A percentile compares a stretch with the other conserved stretches of the same genome.
Conservation (phyloP, 345 rosid species). For the Microthlaspi erraticum region DNA sequence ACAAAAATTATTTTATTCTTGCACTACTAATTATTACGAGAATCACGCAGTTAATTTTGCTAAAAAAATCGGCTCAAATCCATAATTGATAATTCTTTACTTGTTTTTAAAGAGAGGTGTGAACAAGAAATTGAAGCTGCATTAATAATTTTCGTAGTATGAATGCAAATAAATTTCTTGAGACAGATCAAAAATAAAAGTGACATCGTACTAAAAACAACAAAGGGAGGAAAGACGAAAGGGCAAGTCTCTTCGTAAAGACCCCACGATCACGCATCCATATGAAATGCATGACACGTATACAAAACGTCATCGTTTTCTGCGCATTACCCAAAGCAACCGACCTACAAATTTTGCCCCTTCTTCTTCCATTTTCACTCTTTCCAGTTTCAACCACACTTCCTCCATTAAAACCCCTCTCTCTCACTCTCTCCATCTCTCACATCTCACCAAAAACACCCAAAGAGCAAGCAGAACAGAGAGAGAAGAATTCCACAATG, state of each 20-base stretch:
- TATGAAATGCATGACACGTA: conserved; percentile 41
- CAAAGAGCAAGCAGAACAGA: conserved; percentile 1
- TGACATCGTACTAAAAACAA: not conserved
- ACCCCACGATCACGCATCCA: conserved; percentile 44
- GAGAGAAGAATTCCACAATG: conserved; percentile 12
- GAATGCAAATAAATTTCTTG: conserved; percentile 1
- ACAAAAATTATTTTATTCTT: no score
- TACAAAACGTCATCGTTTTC: conserved; percentile 39
- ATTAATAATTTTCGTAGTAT: not conserved
- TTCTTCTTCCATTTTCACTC: not conserved
- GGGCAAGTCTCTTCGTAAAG: conserved; percentile 32
- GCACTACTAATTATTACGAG: no score
- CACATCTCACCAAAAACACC: not conserved
- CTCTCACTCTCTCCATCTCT: not conserved
- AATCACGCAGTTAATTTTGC: no score
- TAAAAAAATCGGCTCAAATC: no score
- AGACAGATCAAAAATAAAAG: not conserved
- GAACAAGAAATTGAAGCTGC: not conserved
- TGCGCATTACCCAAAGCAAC: conserved; percentile 20
- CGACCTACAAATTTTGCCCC: conserved; percentile 32
- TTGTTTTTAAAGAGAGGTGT: no score
- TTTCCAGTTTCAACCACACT: not conserved
- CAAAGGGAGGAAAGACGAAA: conserved; percentile 37
- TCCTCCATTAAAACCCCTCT: conserved; percentile 1
- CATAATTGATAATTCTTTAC: no score